Evolutionary conservation across 768 basidiomycete species (phyloP).

Genomic region (Suillus cothurnatus): DNA sequence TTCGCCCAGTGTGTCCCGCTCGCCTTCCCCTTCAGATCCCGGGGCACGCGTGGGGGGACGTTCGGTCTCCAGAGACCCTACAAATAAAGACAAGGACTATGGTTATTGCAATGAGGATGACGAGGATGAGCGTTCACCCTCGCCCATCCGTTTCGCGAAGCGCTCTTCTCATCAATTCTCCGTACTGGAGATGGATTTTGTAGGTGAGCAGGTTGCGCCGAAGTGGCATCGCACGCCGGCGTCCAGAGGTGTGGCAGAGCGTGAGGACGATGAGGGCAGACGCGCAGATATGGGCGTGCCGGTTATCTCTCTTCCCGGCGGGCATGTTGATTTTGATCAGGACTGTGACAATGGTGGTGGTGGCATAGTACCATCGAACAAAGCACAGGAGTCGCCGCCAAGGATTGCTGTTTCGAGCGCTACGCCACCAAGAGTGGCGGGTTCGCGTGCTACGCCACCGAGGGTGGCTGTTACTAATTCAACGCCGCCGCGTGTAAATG

Average conservation of each 20-base stretch:
- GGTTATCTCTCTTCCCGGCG: not conserved
- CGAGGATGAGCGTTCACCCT: conserved; percentile 6
- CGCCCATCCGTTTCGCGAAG: conserved; percentile 6
- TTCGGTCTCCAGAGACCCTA: not conserved
- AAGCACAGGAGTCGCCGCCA: not conserved
- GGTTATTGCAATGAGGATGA: not conserved
- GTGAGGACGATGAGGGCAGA: not conserved
- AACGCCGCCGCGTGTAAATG: not conserved
- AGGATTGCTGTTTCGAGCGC: conserved; percentile 2
- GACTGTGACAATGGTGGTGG: not conserved
- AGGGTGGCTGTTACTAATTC: not conserved
- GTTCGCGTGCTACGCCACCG: not conserved
- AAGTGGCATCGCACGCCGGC: conserved; percentile 1
- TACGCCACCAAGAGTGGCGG: not conserved
- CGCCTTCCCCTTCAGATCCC: conserved; percentile 3
- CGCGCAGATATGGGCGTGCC: not conserved
- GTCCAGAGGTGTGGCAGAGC: not conserved
- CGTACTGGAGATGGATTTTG: conserved; percentile 1
- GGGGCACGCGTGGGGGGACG: not conserved
- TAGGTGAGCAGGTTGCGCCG: not conserved
- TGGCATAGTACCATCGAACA: not conserved
- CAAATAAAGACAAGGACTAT: not conserved
- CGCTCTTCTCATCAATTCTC: conserved; percentile 3
- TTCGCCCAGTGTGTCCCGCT: not conserved
- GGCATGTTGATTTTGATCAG: conserved; percentile 5